These are phyloP conservation scores for Colletotrichum tabaci DNA, from an alignment of 2,329 filamentous ascomycete species.

Conservation along the genomic window DNA sequence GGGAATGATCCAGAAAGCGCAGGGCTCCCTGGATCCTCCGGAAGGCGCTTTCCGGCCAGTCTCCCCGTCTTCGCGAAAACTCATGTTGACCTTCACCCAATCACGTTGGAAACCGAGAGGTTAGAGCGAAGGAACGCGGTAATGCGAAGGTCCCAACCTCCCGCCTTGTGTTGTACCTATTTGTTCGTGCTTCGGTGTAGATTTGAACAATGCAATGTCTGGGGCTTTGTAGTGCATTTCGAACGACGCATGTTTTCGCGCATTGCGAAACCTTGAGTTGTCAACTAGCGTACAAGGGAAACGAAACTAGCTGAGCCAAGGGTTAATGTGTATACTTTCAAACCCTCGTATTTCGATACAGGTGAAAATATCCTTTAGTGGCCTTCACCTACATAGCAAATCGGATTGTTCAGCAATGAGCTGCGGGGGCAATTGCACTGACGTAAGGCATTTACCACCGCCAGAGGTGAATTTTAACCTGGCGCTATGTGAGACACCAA, in stretches of 20 bases:
- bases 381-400: too few species aligned
- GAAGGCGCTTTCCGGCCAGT: conserved; percentile 15
- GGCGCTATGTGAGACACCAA: conserved; percentile 6
- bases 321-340: background rate
- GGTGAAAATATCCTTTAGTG: background rate
- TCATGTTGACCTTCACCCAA: background rate
- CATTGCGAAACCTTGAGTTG: background rate
- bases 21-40: conserved; percentile 17
- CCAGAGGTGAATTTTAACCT: background rate
- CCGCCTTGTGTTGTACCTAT: background rate
- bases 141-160: conserved; percentile 26
- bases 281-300: background rate
- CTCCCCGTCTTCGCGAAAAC: background rate
- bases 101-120: conserved; percentile 4
- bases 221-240: conserved; percentile 2
- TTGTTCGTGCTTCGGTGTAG: too few species aligned
- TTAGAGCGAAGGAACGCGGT: background rate
- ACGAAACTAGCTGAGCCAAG: background rate
- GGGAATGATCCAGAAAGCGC: conserved; percentile 10
- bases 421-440: background rate
- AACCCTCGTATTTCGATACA: background rate
- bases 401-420: background rate
- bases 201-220: conserved; percentile 8
- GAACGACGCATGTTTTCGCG: background rate
- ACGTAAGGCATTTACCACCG: background rate